Percentiles rank a stretch among this genome's conserved stretches.
Evolutionary conservation across 306 rosid species (phyloP).

Genomic region (Purshia tridentata): DNA sequence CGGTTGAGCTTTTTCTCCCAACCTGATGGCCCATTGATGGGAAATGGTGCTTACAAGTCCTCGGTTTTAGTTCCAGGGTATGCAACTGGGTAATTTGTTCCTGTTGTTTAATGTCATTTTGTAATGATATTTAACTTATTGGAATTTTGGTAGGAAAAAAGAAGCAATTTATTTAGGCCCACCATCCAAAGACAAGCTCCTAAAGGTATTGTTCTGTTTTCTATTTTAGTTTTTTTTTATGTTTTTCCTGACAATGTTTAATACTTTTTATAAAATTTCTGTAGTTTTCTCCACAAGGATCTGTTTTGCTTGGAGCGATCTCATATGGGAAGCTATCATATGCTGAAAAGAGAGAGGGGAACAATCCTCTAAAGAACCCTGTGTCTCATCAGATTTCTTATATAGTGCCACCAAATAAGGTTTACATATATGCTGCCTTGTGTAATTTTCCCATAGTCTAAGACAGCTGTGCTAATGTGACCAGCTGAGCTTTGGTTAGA

Average conservation of each 20-base stretch:
- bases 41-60: slow-evolving; percentile 75
- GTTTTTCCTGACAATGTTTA: slow-evolving; percentile 14
- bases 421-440: slow-evolving; percentile 28
- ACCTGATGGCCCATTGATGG: slow-evolving; percentile 90
- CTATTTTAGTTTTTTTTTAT: slow-evolving; percentile 8
- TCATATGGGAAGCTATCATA: slow-evolving; percentile 73
- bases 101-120: slow-evolving; percentile 23
- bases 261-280: slow-evolving; percentile 21
- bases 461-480: neutral
- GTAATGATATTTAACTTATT: slow-evolving; percentile 25
- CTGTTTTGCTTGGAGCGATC: slow-evolving; percentile 78
- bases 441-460: slow-evolving; percentile 11
- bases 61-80: slow-evolving; percentile 85
- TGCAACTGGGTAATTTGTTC: slow-evolving; percentile 32
- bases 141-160: slow-evolving; percentile 50
- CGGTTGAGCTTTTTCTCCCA: slow-evolving; percentile 80
- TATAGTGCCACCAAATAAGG: slow-evolving; percentile 93
- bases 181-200: slow-evolving; percentile 84
- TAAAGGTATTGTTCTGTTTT: slow-evolving; percentile 57
- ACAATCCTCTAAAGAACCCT: slow-evolving; percentile 68
- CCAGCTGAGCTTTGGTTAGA: neutral
- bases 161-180: slow-evolving; percentile 90
- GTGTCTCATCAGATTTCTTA: slow-evolving; percentile 59
- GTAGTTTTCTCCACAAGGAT: slow-evolving; percentile 79
- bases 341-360: slow-evolving; percentile 45